Base-by-base conservation (phyloP, 805 yeast genomes). In the Wickerhamiella alocasiicola region DNA sequence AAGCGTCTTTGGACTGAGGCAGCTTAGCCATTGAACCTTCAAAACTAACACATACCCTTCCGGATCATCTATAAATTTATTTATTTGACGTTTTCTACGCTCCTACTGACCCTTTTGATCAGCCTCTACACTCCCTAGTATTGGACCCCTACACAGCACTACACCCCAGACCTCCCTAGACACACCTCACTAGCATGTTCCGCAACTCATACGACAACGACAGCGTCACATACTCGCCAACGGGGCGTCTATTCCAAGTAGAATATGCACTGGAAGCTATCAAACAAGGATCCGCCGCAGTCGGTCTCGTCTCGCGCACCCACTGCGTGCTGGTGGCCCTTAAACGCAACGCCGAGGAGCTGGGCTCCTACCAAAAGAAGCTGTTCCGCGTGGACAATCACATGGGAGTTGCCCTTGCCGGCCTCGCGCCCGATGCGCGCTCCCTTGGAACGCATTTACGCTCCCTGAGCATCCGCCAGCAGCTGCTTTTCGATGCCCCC, bases 151-250 rank as follows among this genome's bases (percentile, higher is more conserved):
- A n/a, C n/a, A n/a, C n/a, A n/a, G n/a, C n/a, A n/a, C n/a, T n/a
- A n/a, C n/a, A n/a, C n/a, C n/a, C n/a, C n/a, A n/a, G n/a, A n/a
- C n/a, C n/a, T n/a, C n/a, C n/a, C n/a, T n/a, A n/a, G n/a, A n/a
- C n/a, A n/a, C n/a, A n/a, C n/a, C n/a, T n/a, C 11, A 23, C 41
- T 37, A 37, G 30, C 39, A 41, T 47, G 98, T 91, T 91, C 61
- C 84, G 98, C 72, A 91, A 91, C 66, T 91, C 93, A 55, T 91
- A 91, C 71, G 98, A 91, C 62, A 93, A 94, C 70, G 99, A 91
- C 62, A 79, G 97, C 35, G 95, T 91, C 44, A 91, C 99, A 11
- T 91, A 83, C 65, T 88, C 97, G 25, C 95, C 95, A 43, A 84
- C 94, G 4, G 95, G 95, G 4, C 73, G 95, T 52, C 73, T 84